These are phyloP conservation scores for Fonsecaea erecta DNA, from an alignment of 2,329 filamentous ascomycete species.

Conservation along the genomic window DNA sequence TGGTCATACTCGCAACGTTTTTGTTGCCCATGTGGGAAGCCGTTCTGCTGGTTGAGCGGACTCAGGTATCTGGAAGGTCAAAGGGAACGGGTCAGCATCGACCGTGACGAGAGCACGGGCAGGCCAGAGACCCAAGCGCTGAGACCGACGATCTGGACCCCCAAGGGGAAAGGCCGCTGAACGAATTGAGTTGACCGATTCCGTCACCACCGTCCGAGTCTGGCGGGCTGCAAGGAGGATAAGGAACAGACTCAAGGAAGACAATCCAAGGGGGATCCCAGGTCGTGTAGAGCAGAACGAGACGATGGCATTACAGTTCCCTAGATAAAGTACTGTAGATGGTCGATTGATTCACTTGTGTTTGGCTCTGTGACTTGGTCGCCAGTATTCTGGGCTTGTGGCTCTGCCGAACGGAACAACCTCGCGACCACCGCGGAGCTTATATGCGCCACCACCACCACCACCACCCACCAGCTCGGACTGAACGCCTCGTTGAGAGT, in stretches of 20 bases:
- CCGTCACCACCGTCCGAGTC: not conserved
- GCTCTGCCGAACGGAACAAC: not conserved
- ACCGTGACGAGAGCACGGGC: not conserved
- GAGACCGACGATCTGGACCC: slow-evolving; percentile 1
- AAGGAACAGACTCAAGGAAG: not conserved
- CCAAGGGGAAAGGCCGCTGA: slow-evolving; percentile 2
- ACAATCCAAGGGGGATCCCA: not conserved
- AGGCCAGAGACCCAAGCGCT: slow-evolving; percentile 5
- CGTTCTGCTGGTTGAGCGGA: not conserved
- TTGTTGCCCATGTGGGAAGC: not conserved
- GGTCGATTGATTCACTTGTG: not conserved
- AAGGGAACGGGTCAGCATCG: slow-evolving; percentile 13
- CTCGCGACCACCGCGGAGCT: not conserved
- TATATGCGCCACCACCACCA: not conserved
- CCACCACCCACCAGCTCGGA: not conserved
- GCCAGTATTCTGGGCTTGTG: not conserved
- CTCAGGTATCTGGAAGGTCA: not conserved
- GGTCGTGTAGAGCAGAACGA: not conserved
- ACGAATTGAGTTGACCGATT: not conserved
- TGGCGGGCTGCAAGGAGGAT: not conserved
- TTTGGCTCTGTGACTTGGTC: not conserved
- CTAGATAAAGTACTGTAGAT: no score
- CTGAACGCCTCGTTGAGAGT: not conserved
- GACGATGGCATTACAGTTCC: no score
- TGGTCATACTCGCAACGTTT: not conserved